Evolutionary conservation across 2,329 filamentous ascomycete genomes (phyloP).

Genomic region (Botrytis medusae): DNA sequence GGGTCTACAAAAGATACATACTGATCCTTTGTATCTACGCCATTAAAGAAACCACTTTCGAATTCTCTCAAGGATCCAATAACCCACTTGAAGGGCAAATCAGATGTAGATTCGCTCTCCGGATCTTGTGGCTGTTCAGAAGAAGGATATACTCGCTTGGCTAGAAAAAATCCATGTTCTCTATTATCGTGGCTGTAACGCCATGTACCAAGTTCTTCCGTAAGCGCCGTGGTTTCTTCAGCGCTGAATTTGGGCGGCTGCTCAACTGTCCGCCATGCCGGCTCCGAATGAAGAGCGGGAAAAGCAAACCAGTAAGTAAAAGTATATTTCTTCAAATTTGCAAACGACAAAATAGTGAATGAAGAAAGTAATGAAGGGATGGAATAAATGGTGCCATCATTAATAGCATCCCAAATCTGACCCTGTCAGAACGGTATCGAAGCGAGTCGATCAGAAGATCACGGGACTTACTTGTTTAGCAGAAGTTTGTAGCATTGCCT

Average conservation of each 20-base stretch:
- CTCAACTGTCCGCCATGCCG: constrained; percentile 68
- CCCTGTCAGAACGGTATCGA: constrained; percentile 12
- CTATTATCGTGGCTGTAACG: constrained; percentile 75
- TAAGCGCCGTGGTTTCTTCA: constrained; percentile 74
- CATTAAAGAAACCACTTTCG: constrained; percentile 84
- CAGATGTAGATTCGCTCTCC: constrained; percentile 46
- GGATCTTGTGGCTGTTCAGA: constrained; percentile 46
- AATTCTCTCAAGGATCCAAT: constrained; percentile 74
- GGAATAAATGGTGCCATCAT: constrained; percentile 93
- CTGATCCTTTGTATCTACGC: constrained; percentile 67
- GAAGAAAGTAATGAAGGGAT: constrained; percentile 88
- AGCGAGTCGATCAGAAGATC: neutral
- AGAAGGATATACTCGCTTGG: constrained; percentile 62
- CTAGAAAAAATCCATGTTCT: constrained; percentile 95
- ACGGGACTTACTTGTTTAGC: constrained; percentile 66
- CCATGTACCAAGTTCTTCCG: constrained; percentile 86
- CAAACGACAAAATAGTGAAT: constrained; percentile 87
- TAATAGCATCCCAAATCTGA: constrained; percentile 95
- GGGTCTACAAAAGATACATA: constrained; percentile 90
- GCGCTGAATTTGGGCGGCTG: constrained; percentile 55
- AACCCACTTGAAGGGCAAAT: constrained; percentile 67
- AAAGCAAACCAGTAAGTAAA: constrained; percentile 99
- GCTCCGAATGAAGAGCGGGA: constrained; percentile 86
- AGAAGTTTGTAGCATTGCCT: constrained; percentile 72
- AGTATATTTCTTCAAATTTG: constrained; percentile 94